A percentile compares a stretch with the other conserved stretches of the same genome.
Evolutionary conservation across 1,284 basidiomycete genomes (phyloP).

Genomic region (Pseudozyma sp.): DNA sequence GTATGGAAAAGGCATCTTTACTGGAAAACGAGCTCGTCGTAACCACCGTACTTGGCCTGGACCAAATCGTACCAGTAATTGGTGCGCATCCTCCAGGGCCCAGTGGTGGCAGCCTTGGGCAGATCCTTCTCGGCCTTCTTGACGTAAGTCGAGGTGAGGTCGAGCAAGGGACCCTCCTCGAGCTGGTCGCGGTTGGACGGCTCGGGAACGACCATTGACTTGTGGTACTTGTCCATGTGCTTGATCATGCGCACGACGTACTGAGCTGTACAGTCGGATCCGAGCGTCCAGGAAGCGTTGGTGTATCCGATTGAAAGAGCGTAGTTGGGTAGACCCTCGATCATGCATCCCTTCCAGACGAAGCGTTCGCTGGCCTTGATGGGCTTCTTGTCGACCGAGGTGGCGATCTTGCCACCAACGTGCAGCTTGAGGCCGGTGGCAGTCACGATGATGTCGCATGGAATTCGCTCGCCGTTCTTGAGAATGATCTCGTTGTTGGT

Average conservation of each 20-base stretch:
- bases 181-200: conserved; percentile 24
- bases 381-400: conserved; percentile 58
- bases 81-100: conserved; percentile 54
- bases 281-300: conserved; percentile 67
- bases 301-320: conserved; percentile 63
- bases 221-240: conserved; percentile 55
- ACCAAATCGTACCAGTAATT: conserved; percentile 61
- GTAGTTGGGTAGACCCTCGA: conserved; percentile 66
- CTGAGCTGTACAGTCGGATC: conserved; percentile 62
- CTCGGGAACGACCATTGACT: conserved; percentile 31
- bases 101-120: conserved; percentile 58
- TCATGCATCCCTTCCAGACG: conserved; percentile 65
- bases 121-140: conserved; percentile 54
- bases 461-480: conserved; percentile 58
- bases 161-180: conserved; percentile 51
- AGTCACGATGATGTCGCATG: conserved; percentile 67
- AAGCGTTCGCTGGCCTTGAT: conserved; percentile 45
- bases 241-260: conserved; percentile 56
- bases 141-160: conserved; percentile 66
- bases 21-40: conserved; percentile 36
- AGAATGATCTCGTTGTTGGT: conserved; percentile 57
- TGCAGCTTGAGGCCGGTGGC: conserved; percentile 67
- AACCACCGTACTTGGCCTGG: conserved; percentile 51
- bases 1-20: conserved; percentile 5
- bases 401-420: conserved; percentile 55